Evolutionary conservation across 495 filamentous ascomycete species (phyloP), one percentile per base, ranked within the genome.

Genomic region (Umbilicaria muhlenbergii): DNA sequence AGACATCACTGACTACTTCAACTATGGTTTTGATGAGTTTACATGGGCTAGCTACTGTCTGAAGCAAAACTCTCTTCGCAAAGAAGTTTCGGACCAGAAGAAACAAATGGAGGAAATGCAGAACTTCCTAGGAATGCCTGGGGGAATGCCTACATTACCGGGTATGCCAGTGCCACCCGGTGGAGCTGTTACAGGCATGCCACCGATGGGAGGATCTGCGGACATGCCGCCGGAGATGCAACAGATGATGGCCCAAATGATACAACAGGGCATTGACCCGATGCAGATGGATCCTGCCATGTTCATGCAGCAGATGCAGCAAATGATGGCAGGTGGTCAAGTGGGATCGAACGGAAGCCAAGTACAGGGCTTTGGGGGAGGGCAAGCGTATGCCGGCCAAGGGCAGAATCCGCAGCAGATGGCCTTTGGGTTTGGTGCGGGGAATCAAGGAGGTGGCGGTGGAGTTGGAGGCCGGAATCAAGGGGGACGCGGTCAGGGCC

Each of bases 21-120:
- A 98, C 65, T 98, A 96, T 66, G 92, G 92, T 32, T 98, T 98
- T 49, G 91, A 98, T 64, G 91, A 98, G 61, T 98, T 96, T 58
- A 95, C 92, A 13, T 98, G 91, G 91, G 83, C 88, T 21, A 75
- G 84, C 46, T 98, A 96, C 62, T 88, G 88, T 24, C 62, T 86
- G 47, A 92, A 92, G 53, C 92, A 96, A 56, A 77, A 85, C 43
- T 68, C 71, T 4, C 64, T 94, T 44, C 72, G 81, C 14, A 76
- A 75, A 43, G 82, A 86, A 46, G 75, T 85, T 7, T 63, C 68
- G 36, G 77, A 77, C 44, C 81, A 85, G 48, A 89, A 86, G 62
- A 83, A 83, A 57, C 81, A 93, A 61, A 74, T 87, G 63, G 81
- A 88, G 51, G 79, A 91, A 37, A 84, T 94, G 76, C 81, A 86